phyloP scores from a whole-genome alignment of 2,329 filamentous ascomycete genomes.

The Pseudocercospora fuligena region DNA sequence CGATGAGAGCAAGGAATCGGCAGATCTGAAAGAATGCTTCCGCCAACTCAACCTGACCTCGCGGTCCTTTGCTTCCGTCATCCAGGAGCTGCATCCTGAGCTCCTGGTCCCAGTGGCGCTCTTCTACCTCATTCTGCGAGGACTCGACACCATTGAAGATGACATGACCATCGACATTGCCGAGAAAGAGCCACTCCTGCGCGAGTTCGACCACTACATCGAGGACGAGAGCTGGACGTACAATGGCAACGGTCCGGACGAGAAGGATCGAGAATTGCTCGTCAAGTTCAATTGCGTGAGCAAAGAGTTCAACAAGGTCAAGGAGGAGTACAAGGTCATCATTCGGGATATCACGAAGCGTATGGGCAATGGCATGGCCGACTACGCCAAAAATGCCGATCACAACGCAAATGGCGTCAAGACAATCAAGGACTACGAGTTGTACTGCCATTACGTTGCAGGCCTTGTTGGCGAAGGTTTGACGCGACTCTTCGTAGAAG shows the following conservation, averaged over 20 bases:
- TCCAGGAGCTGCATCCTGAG: constrained; percentile 93
- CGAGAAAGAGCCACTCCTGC: constrained; percentile 83
- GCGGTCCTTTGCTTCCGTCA: constrained; percentile 90
- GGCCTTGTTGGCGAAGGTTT: constrained; percentile 94
- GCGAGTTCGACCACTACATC: constrained; percentile 79
- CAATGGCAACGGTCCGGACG: constrained; percentile 79
- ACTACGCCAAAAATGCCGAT: constrained; percentile 85
- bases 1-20: constrained; percentile 74
- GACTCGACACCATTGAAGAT: constrained; percentile 97
- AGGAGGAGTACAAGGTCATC: constrained; percentile 80
- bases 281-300: constrained; percentile 91
- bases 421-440: constrained; percentile 86
- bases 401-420: constrained; percentile 74
- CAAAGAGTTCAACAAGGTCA: constrained; percentile 84
- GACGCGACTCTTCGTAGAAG: constrained; percentile 87
- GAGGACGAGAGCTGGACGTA: constrained; percentile 91
- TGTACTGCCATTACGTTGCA: constrained; percentile 98
- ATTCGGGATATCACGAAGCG: constrained; percentile 90
- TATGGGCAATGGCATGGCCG: constrained; percentile 99
- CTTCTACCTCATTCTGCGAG: constrained; percentile 92
- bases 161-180: constrained; percentile 88
- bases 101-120: constrained; percentile 85
- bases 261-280: constrained; percentile 91
- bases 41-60: constrained; percentile 84
- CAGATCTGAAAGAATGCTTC: constrained; percentile 81